Evolutionary conservation across 352 stramenopile species (phyloP), one percentile per base, ranked within the genome.

Genomic region (Phytophthora pinifolia): DNA sequence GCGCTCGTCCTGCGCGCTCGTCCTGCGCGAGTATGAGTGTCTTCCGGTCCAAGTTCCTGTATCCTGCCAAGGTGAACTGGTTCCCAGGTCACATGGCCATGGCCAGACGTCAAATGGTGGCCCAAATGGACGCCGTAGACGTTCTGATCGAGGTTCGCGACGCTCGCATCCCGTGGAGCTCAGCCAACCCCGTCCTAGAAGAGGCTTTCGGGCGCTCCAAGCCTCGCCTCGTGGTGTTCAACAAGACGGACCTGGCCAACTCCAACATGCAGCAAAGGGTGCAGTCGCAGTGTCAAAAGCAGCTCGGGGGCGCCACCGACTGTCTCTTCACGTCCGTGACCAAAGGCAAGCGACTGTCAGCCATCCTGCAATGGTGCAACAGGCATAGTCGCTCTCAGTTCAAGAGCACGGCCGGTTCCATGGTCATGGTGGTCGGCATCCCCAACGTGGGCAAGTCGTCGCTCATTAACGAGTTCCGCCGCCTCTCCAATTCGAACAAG

Each of bases 401-500:
- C 70, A 89, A 83, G 57, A 83, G 72, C 54, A 93, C 85, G 5
- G 85, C 81, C n/a, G 83, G 83, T 18, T 88, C 85, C 12, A 90
- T 95, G 72, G 80, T 92, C 56, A 95, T 95, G 81, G 83, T 96
- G 20, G 75, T 92, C 4, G 88, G 88, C 9, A 92, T 96, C 48
- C 88, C 88, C 12, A 96, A 96, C 58, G 88, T 96, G n/a, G 88
- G 88, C 47, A 96, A 96, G 55, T 92, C 78, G 18, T 96, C 85
- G 5, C 83, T 96, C 22, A 96, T 96, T 55, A 95, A 95, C 46
- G 81, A 90, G 54, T 93, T 95, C 34, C 75, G 83, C 9, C 70
- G 81, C 1, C 56, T 92, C 6, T 92, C 82, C 32, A 79, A 76
- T 43, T 89, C 76, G 22, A 53, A 74, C 14, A 89, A 91, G 62